These are phyloP conservation scores for Coemansia sp. DNA, from an alignment of 371 early-diverging fungal species.

Conservation along the genomic window DNA sequence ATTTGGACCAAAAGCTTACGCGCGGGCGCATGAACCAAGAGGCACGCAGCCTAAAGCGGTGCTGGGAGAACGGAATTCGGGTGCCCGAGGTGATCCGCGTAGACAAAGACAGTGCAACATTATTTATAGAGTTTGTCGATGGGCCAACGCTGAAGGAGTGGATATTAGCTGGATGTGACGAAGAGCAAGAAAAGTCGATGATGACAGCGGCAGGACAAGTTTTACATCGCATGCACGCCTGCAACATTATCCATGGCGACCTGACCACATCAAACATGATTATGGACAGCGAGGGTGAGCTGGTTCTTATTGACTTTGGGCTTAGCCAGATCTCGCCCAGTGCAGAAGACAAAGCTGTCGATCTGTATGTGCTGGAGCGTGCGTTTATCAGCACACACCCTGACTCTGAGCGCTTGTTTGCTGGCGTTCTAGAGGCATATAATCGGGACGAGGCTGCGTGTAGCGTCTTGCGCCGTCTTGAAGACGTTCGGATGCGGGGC, in stretches of 20 bases:
- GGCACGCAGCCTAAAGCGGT: slow-evolving; percentile 74
- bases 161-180: slow-evolving; percentile 52
- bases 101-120: slow-evolving; percentile 64
- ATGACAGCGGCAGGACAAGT: slow-evolving; percentile 66
- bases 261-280: slow-evolving; percentile 97
- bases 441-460: slow-evolving; percentile 19
- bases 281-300: slow-evolving; percentile 60
- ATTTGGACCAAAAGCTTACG: slow-evolving; percentile 82
- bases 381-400: slow-evolving; percentile 92
- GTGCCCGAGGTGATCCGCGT: slow-evolving; percentile 81
- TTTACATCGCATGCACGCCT: slow-evolving; percentile 80
- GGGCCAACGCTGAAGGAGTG: slow-evolving; percentile 75
- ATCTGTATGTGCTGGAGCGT: slow-evolving; percentile 97
- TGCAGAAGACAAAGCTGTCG: slow-evolving; percentile 98
- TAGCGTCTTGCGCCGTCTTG: slow-evolving; percentile 69
- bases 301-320: slow-evolving; percentile 97
- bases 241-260: slow-evolving; percentile 95
- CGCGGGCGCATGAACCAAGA: slow-evolving; percentile 76
- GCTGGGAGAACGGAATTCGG: slow-evolving; percentile 71
- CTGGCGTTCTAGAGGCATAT: slow-evolving; percentile 69
- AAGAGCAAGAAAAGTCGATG: slow-evolving; percentile 51
- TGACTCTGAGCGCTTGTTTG: slow-evolving; percentile 73
- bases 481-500: slow-evolving; percentile 88
- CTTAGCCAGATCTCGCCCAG: slow-evolving; percentile 80
- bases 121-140: slow-evolving; percentile 84